A percentile compares a stretch with the other conserved stretches of the same genome.
phyloP scores from a whole-genome alignment of 805 yeast species.

The Ogataea pignaliae region DNA sequence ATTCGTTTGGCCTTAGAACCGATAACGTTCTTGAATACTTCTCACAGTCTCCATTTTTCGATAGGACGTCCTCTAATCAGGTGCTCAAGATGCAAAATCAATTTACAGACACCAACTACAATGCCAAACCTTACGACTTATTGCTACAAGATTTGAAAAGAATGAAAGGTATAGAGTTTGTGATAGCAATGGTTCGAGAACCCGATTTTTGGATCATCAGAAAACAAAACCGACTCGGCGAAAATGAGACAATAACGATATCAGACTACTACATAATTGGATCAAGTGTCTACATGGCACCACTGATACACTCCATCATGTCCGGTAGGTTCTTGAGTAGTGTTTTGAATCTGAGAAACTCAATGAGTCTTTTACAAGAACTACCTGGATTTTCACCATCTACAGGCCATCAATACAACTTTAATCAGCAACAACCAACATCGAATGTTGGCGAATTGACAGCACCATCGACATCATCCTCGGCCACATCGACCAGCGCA shows the following conservation, averaged over 20 bases:
- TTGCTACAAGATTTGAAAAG: constrained; percentile 52
- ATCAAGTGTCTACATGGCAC: constrained; percentile 90
- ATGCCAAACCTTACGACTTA: constrained; percentile 28
- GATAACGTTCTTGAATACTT: constrained; percentile 92
- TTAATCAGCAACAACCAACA: constrained; percentile 1
- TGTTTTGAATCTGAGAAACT: constrained; percentile 38
- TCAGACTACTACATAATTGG: constrained; percentile 87
- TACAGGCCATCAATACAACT: constrained; percentile 49
- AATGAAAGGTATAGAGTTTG: constrained; percentile 84
- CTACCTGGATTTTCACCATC: constrained; percentile 56
- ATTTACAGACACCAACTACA: constrained; percentile 50
- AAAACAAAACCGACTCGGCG: constrained; percentile 65
- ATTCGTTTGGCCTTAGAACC: constrained; percentile 77
- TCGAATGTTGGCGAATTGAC: not conserved
- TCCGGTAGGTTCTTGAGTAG: constrained; percentile 64
- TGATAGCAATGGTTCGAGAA: constrained; percentile 68
- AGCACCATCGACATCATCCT: not conserved
- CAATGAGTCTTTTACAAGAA: constrained; percentile 41
- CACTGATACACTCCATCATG: constrained; percentile 65
- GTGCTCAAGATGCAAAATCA: constrained; percentile 94
- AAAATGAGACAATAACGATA: constrained; percentile 47
- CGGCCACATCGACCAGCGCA: not conserved
- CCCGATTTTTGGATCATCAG: constrained; percentile 92
- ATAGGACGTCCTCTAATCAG: constrained; percentile 90
- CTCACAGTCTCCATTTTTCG: constrained; percentile 91